Conservation (phyloP, 345 rosid species). For the Passiflora organensis region DNA sequence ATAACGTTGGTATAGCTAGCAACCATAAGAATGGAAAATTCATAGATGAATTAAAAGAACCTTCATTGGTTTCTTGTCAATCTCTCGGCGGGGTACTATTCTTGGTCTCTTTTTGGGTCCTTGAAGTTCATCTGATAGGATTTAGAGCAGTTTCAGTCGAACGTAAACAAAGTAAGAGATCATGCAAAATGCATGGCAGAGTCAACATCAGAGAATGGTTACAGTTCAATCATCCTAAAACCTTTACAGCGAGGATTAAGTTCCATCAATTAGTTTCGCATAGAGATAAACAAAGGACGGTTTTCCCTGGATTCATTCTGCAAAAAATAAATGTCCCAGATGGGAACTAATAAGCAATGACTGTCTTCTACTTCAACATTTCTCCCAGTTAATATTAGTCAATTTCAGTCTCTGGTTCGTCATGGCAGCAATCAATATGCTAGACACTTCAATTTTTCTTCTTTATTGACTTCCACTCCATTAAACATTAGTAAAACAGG, state of each 20-base stretch:
- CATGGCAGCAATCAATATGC: too few species aligned
- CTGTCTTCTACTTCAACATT: too few species aligned
- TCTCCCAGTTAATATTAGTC: too few species aligned
- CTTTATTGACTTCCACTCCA: too few species aligned
- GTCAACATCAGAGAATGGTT: background rate
- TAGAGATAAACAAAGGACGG: background rate
- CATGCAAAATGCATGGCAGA: conserved; percentile 7
- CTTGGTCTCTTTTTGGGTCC: conserved; percentile 75
- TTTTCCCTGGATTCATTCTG: background rate
- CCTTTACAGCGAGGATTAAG: background rate
- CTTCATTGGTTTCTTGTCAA: conserved; percentile 61
- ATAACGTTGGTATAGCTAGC: background rate
- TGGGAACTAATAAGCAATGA: too few species aligned
- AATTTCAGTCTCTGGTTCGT: background rate
- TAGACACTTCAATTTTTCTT: too few species aligned
- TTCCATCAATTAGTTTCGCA: background rate
- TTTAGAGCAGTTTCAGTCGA: conserved; percentile 16
- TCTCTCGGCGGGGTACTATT: conserved; percentile 46
- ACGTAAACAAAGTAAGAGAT: background rate
- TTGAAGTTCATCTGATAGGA: conserved; percentile 49
- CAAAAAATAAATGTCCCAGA: background rate
- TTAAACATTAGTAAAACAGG: too few species aligned
- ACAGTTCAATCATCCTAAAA: background rate
- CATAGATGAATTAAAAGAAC: conserved; percentile 26
- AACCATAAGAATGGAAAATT: too few species aligned